phyloP scores from a whole-genome alignment of 441 rosid genomes.

The Erodium trifolium region DNA sequence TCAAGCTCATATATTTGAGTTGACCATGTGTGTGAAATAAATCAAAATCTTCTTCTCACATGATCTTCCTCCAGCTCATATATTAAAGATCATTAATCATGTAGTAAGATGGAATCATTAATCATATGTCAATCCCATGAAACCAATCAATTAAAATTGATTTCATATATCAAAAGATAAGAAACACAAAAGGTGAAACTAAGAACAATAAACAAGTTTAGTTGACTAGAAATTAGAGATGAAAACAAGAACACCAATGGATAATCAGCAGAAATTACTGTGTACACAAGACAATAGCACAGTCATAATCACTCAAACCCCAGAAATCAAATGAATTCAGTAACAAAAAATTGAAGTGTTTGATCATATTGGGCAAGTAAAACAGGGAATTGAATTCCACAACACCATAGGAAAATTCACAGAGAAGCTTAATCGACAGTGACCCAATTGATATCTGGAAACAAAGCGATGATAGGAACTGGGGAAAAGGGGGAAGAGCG shows the following conservation, averaged over 20 bases:
- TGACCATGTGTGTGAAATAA: background rate
- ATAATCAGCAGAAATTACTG: background rate
- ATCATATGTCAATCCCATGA: background rate
- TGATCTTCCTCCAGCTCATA: constrained; percentile 8
- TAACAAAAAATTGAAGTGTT: background rate
- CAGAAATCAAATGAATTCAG: background rate
- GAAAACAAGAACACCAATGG: background rate
- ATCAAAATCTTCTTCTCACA: background rate
- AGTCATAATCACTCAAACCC: background rate
- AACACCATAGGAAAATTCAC: background rate
- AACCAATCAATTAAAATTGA: background rate
- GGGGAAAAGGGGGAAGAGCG: background rate
- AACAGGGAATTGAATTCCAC: background rate
- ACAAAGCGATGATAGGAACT: constrained; percentile 1
- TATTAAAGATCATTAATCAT: background rate
- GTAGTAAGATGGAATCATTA: background rate
- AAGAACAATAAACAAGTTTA: background rate
- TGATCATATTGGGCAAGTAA: background rate
- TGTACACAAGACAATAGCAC: background rate
- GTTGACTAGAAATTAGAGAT: background rate
- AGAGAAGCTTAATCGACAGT: background rate
- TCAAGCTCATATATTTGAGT: background rate
- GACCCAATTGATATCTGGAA: constrained; percentile 1
- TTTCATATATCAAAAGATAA: background rate
- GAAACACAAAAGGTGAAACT: background rate